Evolutionary conservation across 1,284 basidiomycete genomes (phyloP).

Genomic region (Sporisorium iseilematis-ciliati): DNA sequence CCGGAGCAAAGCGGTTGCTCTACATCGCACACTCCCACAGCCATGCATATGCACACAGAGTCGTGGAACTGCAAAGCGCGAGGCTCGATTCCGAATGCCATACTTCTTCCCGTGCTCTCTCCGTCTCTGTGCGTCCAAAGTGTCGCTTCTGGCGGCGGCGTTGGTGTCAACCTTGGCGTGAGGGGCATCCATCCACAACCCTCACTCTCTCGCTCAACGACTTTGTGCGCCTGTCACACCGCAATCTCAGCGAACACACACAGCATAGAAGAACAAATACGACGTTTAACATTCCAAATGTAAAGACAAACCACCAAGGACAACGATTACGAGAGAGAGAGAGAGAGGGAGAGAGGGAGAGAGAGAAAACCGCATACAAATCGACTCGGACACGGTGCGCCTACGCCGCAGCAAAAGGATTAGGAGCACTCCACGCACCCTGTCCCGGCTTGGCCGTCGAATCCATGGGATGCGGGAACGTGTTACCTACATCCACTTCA

Average conservation of each 20-base stretch:
- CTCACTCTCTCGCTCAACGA: no score
- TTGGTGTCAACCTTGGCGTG: no score
- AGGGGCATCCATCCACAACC: no score
- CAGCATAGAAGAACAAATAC: neutral
- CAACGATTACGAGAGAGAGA: no score
- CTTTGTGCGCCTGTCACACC: neutral
- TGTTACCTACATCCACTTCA: neutral
- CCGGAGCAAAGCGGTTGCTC: no score
- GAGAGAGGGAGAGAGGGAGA: neutral
- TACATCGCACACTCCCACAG: no score
- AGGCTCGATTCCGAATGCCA: no score
- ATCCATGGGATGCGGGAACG: constrained; percentile 44
- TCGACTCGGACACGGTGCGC: neutral
- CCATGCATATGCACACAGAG: no score
- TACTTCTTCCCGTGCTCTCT: no score
- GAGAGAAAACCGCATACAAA: neutral
- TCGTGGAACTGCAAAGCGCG: no score
- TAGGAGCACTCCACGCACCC: constrained; percentile 41
- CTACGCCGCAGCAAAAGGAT: constrained; percentile 46
- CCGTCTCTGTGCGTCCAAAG: no score
- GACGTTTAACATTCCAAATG: neutral
- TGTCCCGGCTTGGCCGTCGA: constrained; percentile 43
- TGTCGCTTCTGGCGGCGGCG: no score
- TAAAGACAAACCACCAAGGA: neutral
- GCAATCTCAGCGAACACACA: neutral